These are phyloP conservation scores for Cystoisospora suis DNA, from an alignment of 169 alveolate genomes.

Conservation along the genomic window DNA sequence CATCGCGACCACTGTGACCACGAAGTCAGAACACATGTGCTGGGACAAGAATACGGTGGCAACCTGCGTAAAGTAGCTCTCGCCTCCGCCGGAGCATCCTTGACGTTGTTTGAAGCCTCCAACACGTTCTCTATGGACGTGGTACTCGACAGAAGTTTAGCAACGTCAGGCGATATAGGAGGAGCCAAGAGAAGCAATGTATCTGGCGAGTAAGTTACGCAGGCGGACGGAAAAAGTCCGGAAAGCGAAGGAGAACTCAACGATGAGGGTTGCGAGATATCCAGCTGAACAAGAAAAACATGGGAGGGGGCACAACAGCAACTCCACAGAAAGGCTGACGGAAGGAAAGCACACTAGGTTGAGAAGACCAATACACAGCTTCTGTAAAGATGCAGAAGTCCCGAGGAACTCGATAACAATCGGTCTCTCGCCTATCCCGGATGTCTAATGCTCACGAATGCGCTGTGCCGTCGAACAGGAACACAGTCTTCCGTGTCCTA, in stretches of 20 bases:
- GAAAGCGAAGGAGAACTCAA: neutral
- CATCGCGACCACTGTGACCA: conserved; percentile 9
- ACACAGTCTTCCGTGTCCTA: neutral
- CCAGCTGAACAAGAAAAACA: neutral
- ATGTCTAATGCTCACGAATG: neutral
- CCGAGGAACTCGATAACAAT: too few relatives aligned
- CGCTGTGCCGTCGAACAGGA: neutral
- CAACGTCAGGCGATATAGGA: neutral
- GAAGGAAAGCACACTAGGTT: neutral
- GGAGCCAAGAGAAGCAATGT: neutral
- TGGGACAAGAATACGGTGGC: conserved; percentile 6
- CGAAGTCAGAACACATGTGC: neutral
- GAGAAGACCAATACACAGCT: too few relatives aligned
- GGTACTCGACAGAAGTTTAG: neutral
- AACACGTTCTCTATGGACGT: neutral
- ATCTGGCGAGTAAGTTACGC: neutral
- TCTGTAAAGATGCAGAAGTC: too few relatives aligned
- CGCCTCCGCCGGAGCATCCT: conserved; percentile 2
- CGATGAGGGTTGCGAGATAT: neutral
- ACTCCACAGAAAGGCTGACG: neutral
- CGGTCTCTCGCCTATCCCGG: too few relatives aligned
- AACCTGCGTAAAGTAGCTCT: neutral
- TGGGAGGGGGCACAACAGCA: neutral
- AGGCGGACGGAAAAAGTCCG: neutral
- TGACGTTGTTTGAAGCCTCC: neutral